Base-by-base conservation (phyloP, 169 alveolate species). In the Plasmodium inui region DNA sequence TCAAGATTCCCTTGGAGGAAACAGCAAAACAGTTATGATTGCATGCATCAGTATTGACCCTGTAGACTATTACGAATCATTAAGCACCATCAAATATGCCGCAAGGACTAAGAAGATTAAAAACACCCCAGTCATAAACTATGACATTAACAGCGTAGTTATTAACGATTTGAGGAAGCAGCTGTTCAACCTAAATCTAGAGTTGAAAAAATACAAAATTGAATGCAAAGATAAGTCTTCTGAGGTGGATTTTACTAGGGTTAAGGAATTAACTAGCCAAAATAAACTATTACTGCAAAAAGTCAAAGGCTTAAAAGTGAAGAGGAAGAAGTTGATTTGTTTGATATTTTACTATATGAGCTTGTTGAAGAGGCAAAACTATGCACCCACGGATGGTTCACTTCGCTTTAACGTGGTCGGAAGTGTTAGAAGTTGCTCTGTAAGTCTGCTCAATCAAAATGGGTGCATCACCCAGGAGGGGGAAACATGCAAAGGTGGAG, bases 1-100 rank as follows among this genome's bases (percentile, higher is more conserved):
- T 22, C 97, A 97, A 93, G 98, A 98, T 92, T 96, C 98, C 22
- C 82, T 98, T 32, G 99, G 99, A 9, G 99, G 99, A 22, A 97
- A 98, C 91, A 96, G 98, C 22, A 96, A 97, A 72, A 98, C 99
- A 34, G 94, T 96, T 17, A 98, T 98, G 99, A 98, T 98, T 17
- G 98, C 98, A 10, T 97, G 98, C 76, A 96, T 97, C 55, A 96
- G 98, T 12, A 98, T 98, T 0, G 98, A 98, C 39, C 97, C 96
- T 72, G 96, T 95, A 32, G 96, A 96, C 73, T 97, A 96, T 91
- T 98, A 97, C 55, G 99, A 98, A 92, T 96, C 98, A 37, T 92
- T 96, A 37, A 97, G 97, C 55, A 97, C 98, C 6, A 80, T 98
- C 53, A 97, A 97, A 92, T 97, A 97, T 86, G 99, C 98, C n/a